phyloP scores from a whole-genome alignment of 352 stramenopile species.

The Phytopythium kandeliae region DNA sequence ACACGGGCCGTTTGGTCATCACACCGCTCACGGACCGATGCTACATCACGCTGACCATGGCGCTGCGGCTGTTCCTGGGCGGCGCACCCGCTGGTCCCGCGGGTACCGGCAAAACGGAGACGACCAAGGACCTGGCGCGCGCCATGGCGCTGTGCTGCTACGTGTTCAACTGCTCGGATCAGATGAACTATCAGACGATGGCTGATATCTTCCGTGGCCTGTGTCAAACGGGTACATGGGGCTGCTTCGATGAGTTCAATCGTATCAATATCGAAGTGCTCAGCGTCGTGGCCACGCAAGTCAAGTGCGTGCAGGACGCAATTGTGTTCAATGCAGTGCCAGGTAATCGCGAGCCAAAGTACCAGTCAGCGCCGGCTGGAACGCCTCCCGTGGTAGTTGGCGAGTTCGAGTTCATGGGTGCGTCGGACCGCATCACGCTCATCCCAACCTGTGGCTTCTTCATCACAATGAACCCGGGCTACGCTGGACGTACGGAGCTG shows the following conservation, averaged over 20 bases:
- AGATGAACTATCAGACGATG: constrained; percentile 91
- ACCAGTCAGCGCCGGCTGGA: constrained; percentile 89
- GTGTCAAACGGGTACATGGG: constrained; percentile 83
- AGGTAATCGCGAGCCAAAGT: constrained; percentile 93
- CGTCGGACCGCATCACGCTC: constrained; percentile 78
- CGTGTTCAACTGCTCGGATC: constrained; percentile 88
- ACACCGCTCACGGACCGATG: constrained; percentile 95
- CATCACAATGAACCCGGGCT: constrained; percentile 96
- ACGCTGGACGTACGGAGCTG: constrained; percentile 84
- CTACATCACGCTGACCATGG: constrained; percentile 97
- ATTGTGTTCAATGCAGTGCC: constrained; percentile 89
- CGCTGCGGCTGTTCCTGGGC: constrained; percentile 94
- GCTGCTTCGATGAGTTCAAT: constrained; percentile 88
- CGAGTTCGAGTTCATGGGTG: constrained; percentile 86
- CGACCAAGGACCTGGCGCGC: constrained; percentile 80
- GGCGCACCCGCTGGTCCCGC: constrained; percentile 91
- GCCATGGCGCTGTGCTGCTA: constrained; percentile 86
- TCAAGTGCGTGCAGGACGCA: constrained; percentile 83
- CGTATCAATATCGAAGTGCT: constrained; percentile 88
- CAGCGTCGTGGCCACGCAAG: constrained; percentile 80
- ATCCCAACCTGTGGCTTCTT: constrained; percentile 91
- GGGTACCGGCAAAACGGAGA: constrained; percentile 89
- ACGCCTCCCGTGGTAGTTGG: constrained; percentile 89
- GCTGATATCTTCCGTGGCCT: constrained; percentile 84
- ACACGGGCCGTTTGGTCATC: constrained; percentile 92